A percentile compares a stretch with the other conserved stretches of the same genome.
phyloP scores from a whole-genome alignment of 2,329 filamentous ascomycete species.

The Hypoxylon sp. region DNA sequence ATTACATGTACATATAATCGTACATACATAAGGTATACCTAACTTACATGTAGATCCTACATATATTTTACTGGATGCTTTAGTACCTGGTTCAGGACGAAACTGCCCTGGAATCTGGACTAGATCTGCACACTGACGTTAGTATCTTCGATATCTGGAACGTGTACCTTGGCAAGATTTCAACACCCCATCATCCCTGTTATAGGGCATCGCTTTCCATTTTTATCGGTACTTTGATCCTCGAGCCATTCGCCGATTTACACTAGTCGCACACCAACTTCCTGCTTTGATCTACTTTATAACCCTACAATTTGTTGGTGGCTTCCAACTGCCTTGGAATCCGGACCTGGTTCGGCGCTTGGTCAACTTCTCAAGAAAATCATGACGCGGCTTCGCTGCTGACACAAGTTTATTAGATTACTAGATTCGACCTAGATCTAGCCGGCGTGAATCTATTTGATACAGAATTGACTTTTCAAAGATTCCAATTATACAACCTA shows the following conservation, averaged over 20 bases:
- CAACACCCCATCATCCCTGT: slow-evolving; percentile 28
- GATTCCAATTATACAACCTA: slow-evolving; percentile 14
- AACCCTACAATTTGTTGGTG: slow-evolving; percentile 39
- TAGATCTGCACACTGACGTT: slow-evolving; percentile 40
- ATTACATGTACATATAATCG: neutral
- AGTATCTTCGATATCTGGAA: slow-evolving; percentile 37
- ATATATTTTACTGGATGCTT: neutral
- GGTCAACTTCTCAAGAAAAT: slow-evolving; percentile 8
- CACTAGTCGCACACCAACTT: slow-evolving; percentile 26
- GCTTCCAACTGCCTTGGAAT: slow-evolving; percentile 35
- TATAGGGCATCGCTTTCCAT: slow-evolving; percentile 29
- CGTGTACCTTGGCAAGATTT: slow-evolving; percentile 37
- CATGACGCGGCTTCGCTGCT: slow-evolving; percentile 37
- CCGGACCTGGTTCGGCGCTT: slow-evolving; percentile 14
- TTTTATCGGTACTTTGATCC: slow-evolving; percentile 33
- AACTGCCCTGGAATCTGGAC: slow-evolving; percentile 10
- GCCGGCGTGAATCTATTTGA: slow-evolving; percentile 2
- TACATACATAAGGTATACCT: too few relatives aligned
- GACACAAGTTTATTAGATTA: slow-evolving; percentile 13
- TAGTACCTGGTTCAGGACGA: neutral
- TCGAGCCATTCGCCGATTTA: slow-evolving; percentile 26
- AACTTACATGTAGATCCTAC: neutral
- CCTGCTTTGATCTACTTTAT: slow-evolving; percentile 21
- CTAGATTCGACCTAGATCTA: slow-evolving; percentile 8
- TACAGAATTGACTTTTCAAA: slow-evolving; percentile 9